These are phyloP conservation scores for Aspergillus sp. DNA, from an alignment of 2,329 filamentous ascomycete species.

Conservation along the genomic window DNA sequence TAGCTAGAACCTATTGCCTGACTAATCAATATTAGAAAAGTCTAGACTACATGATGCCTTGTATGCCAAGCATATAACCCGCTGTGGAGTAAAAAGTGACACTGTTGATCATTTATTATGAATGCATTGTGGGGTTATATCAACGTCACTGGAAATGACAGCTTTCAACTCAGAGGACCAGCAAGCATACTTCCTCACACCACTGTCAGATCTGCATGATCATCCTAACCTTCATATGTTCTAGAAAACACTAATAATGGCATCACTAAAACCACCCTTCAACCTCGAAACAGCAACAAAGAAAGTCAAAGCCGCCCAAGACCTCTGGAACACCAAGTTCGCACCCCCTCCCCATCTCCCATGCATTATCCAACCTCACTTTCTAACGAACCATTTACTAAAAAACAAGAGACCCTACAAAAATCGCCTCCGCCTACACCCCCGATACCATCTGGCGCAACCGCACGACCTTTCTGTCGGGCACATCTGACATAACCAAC, in stretches of 20 bases:
- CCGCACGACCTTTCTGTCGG: constrained; percentile 59
- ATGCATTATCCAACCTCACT: background rate
- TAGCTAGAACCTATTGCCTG: too few species aligned
- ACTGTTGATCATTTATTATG: too few species aligned
- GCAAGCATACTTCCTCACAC: too few species aligned
- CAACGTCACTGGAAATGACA: too few species aligned
- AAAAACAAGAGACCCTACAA: constrained; percentile 50
- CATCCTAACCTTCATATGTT: too few species aligned
- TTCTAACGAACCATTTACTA: background rate
- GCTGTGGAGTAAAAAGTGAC: too few species aligned
- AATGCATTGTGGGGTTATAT: too few species aligned
- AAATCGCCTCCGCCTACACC: constrained; percentile 66
- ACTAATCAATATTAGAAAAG: too few species aligned
- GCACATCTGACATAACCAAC: constrained; percentile 57
- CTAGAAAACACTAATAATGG: constrained; percentile 19
- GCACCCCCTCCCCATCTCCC: background rate
- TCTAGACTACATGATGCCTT: too few species aligned
- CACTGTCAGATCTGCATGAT: too few species aligned
- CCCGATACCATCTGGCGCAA: constrained; percentile 74
- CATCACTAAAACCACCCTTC: constrained; percentile 56
- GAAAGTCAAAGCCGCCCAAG: constrained; percentile 79
- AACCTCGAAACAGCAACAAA: constrained; percentile 60
- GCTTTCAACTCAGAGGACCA: too few species aligned
- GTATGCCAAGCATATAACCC: too few species aligned
- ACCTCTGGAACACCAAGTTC: constrained; percentile 70